Conservation (phyloP, 129 eudicot species). For the Artemisia argyi region DNA sequence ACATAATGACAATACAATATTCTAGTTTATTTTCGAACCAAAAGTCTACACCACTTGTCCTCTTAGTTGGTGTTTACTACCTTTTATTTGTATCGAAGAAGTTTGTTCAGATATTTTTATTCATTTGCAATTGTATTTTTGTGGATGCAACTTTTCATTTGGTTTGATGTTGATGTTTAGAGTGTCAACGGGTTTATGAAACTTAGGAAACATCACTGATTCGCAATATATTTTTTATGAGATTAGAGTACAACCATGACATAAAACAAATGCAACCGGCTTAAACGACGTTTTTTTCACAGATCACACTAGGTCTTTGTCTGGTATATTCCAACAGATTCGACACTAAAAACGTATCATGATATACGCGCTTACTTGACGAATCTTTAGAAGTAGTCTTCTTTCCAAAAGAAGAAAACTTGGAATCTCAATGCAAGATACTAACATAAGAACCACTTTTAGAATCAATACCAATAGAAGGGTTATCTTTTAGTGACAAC, state of each 20-base stretch:
- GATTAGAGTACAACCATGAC: conserved; percentile 9
- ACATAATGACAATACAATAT: not conserved
- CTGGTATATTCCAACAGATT: conserved; percentile 23
- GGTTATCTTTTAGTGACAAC: too few relatives aligned
- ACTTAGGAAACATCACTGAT: conserved; percentile 29
- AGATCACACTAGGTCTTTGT: not conserved
- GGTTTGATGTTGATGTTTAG: conserved; percentile 22
- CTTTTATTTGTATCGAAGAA: conserved; percentile 12
- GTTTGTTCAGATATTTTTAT: not conserved
- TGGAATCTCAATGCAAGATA: too few relatives aligned
- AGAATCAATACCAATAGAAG: too few relatives aligned
- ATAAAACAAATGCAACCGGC: conserved; percentile 28
- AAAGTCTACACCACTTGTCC: conserved; percentile 15
- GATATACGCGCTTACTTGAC: not conserved
- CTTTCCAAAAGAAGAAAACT: too few relatives aligned
- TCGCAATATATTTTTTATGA: conserved; percentile 1
- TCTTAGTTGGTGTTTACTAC: conserved; percentile 2
- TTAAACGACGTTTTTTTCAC: not conserved
- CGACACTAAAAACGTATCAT: not conserved
- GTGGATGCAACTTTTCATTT: conserved; percentile 19
- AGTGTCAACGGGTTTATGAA: conserved; percentile 25
- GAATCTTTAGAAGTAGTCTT: not conserved
- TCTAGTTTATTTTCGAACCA: not conserved
- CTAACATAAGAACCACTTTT: too few relatives aligned
- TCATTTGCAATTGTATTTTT: conserved; percentile 3